Evolutionary conservation across 2,329 filamentous ascomycete species (phyloP).

Genomic region (Phialophora macrospora): DNA sequence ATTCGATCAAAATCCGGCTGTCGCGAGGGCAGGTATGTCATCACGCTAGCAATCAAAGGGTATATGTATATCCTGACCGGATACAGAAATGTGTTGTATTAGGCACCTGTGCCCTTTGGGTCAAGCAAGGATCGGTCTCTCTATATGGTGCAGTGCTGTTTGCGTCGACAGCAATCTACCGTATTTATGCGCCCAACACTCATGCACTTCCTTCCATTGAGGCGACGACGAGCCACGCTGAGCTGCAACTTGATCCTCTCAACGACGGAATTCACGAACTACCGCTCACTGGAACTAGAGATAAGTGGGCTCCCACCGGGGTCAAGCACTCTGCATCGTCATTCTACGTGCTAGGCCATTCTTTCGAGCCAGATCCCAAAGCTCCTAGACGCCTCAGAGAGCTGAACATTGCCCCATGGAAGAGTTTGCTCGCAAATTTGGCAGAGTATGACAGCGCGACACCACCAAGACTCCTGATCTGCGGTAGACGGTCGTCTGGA

Average conservation of each 20-base stretch:
- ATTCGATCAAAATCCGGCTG: slow-evolving; percentile 33
- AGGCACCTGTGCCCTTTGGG: slow-evolving; percentile 64
- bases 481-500: slow-evolving; percentile 61
- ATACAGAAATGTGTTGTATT: slow-evolving; percentile 49
- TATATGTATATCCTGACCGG: slow-evolving; percentile 13
- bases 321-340: slow-evolving; percentile 11
- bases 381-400: slow-evolving; percentile 24
- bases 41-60: background rate
- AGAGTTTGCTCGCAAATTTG: slow-evolving; percentile 13
- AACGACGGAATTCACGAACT: slow-evolving; percentile 24
- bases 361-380: slow-evolving; percentile 30
- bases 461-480: slow-evolving; percentile 51
- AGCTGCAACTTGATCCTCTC: slow-evolving; percentile 32
- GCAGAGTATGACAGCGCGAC: background rate
- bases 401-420: slow-evolving; percentile 24
- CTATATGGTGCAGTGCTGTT: slow-evolving; percentile 64
- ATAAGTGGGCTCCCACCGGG: slow-evolving; percentile 24
- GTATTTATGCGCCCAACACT: slow-evolving; percentile 61
- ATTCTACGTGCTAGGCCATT: slow-evolving; percentile 33
- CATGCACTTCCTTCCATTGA: slow-evolving; percentile 62
- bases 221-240: slow-evolving; percentile 27
- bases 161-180: slow-evolving; percentile 50
- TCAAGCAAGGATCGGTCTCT: slow-evolving; percentile 60
- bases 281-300: slow-evolving; percentile 21
- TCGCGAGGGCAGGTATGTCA: slow-evolving; percentile 34